phyloP scores from a whole-genome alignment of 192 early-diverging fungal species.

The Dissophora ornata region DNA sequence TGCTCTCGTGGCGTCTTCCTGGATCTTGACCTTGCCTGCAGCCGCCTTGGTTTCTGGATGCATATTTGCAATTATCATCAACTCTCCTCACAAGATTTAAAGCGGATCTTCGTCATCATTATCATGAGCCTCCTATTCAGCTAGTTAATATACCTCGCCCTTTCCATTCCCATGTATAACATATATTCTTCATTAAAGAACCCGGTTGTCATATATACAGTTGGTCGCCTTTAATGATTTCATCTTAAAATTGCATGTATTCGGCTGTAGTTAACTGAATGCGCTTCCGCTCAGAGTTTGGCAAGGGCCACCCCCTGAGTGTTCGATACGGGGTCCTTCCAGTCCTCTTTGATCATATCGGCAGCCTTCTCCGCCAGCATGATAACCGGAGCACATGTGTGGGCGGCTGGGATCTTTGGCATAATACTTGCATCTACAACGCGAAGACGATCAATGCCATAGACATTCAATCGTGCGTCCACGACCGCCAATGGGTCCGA shows the following conservation, averaged over 20 bases:
- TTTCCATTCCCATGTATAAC: background rate
- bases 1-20: slow-evolving; percentile 72
- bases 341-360: slow-evolving; percentile 48
- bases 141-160: background rate
- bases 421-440: slow-evolving; percentile 51
- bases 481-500: slow-evolving; percentile 46
- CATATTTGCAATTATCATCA: slow-evolving; percentile 41
- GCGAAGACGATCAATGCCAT: slow-evolving; percentile 41
- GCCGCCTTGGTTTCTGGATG: slow-evolving; percentile 22
- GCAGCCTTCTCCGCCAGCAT: slow-evolving; percentile 50
- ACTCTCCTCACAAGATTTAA: slow-evolving; percentile 36
- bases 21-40: slow-evolving; percentile 63
- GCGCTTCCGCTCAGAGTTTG: too few species aligned
- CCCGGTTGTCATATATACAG: too few species aligned
- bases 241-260: too few species aligned
- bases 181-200: too few species aligned
- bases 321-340: slow-evolving; percentile 9
- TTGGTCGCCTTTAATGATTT: too few species aligned
- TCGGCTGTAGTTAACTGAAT: too few species aligned
- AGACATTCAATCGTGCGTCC: slow-evolving; percentile 33
- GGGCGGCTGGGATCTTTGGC: slow-evolving; percentile 39
- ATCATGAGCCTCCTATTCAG: too few species aligned
- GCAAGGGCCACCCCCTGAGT: too few species aligned
- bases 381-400: slow-evolving; percentile 37
- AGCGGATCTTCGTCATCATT: background rate